These are phyloP conservation scores for Alternaria consortialis DNA, from an alignment of 2,329 filamentous ascomycete genomes.

Conservation along the genomic window DNA sequence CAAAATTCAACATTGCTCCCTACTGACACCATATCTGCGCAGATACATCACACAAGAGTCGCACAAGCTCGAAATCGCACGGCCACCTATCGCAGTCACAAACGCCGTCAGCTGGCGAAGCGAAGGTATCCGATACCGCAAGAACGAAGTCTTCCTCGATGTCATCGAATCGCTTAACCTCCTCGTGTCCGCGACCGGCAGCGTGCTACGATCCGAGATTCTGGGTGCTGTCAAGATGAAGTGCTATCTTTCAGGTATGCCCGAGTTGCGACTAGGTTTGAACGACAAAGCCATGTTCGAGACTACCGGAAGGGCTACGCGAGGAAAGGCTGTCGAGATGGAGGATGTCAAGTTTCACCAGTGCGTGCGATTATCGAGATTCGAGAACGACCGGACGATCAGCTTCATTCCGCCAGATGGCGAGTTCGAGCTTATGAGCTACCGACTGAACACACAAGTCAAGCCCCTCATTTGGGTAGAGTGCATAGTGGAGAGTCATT, in stretches of 20 bases:
- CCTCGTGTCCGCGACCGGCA: slow-evolving; percentile 91
- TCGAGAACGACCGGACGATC: slow-evolving; percentile 98
- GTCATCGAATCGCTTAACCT: slow-evolving; percentile 97
- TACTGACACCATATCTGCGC: slow-evolving; percentile 14
- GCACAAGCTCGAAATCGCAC: slow-evolving; percentile 95
- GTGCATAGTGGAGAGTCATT: slow-evolving; percentile 95
- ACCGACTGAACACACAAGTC: slow-evolving; percentile 97
- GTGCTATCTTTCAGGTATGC: slow-evolving; percentile 98
- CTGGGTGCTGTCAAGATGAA: slow-evolving; percentile 99
- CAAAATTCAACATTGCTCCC: rapidly evolving
- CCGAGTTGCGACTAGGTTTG: slow-evolving; percentile 88
- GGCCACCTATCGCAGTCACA: slow-evolving; percentile 95
- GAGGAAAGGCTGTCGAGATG: slow-evolving; percentile 99
- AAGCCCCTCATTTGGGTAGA: slow-evolving; percentile 99
- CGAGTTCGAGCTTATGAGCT: slow-evolving; percentile 99
- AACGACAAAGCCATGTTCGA: slow-evolving; percentile 99
- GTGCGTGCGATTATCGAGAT: slow-evolving; percentile 92
- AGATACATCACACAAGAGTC: slow-evolving; percentile 98
- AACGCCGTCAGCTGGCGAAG: slow-evolving; percentile 98
- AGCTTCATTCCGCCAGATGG: slow-evolving; percentile 98
- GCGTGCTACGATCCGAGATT: slow-evolving; percentile 95
- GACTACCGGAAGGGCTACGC: slow-evolving; percentile 89
- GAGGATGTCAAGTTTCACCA: slow-evolving; percentile 99
- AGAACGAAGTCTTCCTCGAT: slow-evolving; percentile 99
- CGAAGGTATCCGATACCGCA: slow-evolving; percentile 96